Conservation (phyloP, 352 stramenopile genomes). For the Pythium pectinolyticum region DNA sequence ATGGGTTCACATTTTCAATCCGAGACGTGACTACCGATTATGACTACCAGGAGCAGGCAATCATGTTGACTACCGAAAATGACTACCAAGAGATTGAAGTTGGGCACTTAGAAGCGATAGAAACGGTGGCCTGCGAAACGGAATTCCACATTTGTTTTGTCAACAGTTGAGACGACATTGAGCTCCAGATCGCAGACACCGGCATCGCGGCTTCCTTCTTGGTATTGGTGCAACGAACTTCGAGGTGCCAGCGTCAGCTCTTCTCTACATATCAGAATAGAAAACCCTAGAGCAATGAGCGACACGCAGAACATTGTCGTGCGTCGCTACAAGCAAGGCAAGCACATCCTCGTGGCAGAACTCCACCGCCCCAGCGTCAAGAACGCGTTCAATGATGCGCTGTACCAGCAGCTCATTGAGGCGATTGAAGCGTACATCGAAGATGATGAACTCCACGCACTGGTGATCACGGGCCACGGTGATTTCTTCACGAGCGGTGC, state of each 20-base stretch:
- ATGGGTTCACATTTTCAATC: neutral
- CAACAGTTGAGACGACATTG: conserved; percentile 10
- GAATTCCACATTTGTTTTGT: conserved; percentile 21
- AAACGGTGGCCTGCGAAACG: conserved; percentile 11
- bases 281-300: neutral
- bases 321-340: conserved; percentile 45
- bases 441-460: conserved; percentile 66
- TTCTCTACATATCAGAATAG: neutral
- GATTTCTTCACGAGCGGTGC: conserved; percentile 92
- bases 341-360: conserved; percentile 70
- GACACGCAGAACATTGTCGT: conserved; percentile 32
- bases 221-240: neutral
- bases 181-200: neutral
- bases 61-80: neutral
- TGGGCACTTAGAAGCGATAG: conserved; percentile 15
- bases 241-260: neutral
- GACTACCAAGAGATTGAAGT: conserved; percentile 24
- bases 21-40: neutral
- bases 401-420: conserved; percentile 86
- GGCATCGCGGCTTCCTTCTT: neutral
- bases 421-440: conserved; percentile 65
- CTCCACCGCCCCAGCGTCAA: conserved; percentile 76
- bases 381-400: conserved; percentile 88
- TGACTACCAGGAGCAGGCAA: too few species aligned
- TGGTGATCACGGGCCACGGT: conserved; percentile 89